Conservation (phyloP, 768 basidiomycete genomes). For the Calvatia gigantea region DNA sequence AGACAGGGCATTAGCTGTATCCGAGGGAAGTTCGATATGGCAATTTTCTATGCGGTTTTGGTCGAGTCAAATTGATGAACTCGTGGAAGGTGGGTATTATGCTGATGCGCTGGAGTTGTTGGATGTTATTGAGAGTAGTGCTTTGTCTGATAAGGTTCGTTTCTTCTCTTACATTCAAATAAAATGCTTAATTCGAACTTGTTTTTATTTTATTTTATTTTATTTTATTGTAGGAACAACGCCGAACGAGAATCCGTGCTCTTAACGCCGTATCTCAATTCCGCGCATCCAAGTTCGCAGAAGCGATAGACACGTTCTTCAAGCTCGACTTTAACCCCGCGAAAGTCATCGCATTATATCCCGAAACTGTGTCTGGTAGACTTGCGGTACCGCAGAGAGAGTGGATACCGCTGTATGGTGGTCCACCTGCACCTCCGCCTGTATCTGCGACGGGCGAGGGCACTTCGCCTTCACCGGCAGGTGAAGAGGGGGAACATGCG, state of each 20-base stretch:
- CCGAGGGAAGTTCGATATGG: constrained; percentile 82
- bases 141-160: constrained; percentile 62
- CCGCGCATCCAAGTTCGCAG: constrained; percentile 60
- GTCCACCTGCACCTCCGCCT: constrained; percentile 44
- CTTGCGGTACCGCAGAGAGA: constrained; percentile 62
- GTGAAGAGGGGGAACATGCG: background rate
- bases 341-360: constrained; percentile 88
- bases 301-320: constrained; percentile 84
- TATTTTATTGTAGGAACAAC: constrained; percentile 39
- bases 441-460: too few species aligned
- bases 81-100: constrained; percentile 66
- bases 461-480: constrained; percentile 12
- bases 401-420: constrained; percentile 87
- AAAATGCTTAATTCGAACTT: background rate
- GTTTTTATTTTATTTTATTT: constrained; percentile 9
- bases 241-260: constrained; percentile 57
- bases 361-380: constrained; percentile 75
- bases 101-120: constrained; percentile 78
- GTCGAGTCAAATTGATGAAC: constrained; percentile 81
- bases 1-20: constrained; percentile 59
- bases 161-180: background rate
- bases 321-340: constrained; percentile 90
- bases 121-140: constrained; percentile 57
- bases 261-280: constrained; percentile 82
- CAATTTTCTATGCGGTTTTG: constrained; percentile 66